A percentile compares a stretch with the other conserved stretches of the same genome.
phyloP scores from a whole-genome alignment of 257 asterid genomes.

The Apocynum venetum region DNA sequence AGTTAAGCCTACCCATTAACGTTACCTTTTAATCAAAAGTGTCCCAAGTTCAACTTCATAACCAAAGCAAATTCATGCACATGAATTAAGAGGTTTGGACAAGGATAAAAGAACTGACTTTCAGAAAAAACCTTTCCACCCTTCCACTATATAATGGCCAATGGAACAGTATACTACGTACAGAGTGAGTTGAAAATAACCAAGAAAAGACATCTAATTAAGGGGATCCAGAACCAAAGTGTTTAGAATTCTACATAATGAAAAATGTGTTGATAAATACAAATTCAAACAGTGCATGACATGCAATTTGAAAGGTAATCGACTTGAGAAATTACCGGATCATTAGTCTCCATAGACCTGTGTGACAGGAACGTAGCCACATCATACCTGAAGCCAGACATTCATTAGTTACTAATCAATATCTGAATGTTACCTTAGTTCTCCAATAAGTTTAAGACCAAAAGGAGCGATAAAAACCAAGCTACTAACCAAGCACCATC shows the following conservation, averaged over 20 bases:
- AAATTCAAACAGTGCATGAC: neutral
- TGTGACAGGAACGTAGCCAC: conserved; percentile 67
- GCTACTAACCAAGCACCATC: conserved; percentile 94
- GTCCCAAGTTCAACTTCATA: neutral
- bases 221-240: neutral
- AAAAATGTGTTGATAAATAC: neutral
- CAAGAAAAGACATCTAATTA: neutral
- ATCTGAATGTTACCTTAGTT: neutral
- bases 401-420: neutral
- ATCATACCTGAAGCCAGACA: conserved; percentile 55
- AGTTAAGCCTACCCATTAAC: neutral
- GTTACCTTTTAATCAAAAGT: neutral
- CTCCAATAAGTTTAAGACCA: neutral
- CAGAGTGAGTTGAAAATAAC: neutral
- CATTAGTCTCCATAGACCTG: conserved; percentile 63
- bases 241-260: neutral
- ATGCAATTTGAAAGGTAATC: conserved; percentile 15
- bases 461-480: neutral
- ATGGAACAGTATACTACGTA: neutral
- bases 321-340: conserved; percentile 67
- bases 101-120: too few species aligned
- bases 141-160: neutral
- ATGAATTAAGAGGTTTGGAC: too few species aligned
- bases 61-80: neutral
- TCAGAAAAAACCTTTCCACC: too few species aligned